phyloP scores from a whole-genome alignment of 352 stramenopile genomes.

The Phytophthora uliginosa region DNA sequence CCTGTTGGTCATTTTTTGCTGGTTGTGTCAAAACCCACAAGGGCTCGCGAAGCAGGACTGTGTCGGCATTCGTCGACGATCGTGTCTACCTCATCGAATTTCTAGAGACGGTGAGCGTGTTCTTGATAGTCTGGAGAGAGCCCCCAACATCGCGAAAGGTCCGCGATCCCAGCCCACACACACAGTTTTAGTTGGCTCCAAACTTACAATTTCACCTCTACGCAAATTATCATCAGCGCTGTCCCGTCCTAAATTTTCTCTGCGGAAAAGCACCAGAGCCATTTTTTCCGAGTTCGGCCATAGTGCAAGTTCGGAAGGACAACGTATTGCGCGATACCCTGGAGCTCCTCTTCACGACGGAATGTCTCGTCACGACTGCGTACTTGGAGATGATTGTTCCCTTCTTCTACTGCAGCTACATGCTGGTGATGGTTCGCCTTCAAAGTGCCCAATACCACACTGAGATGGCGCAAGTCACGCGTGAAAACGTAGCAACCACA shows the following conservation, averaged over 20 bases:
- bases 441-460: constrained; percentile 23
- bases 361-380: constrained; percentile 39
- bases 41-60: background rate
- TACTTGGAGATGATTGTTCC: constrained; percentile 42
- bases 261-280: background rate
- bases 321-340: background rate
- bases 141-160: background rate
- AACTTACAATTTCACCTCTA: background rate
- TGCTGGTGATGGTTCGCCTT: constrained; percentile 13
- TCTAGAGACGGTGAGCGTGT: background rate
- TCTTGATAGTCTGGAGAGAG: background rate
- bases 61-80: background rate
- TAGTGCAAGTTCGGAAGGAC: background rate
- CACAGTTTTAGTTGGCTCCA: background rate
- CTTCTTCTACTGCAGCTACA: constrained; percentile 24
- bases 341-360: constrained; percentile 23
- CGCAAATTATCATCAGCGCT: background rate
- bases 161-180: background rate
- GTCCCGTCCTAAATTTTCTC: background rate
- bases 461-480: constrained; percentile 5
- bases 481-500: background rate
- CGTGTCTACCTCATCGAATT: background rate
- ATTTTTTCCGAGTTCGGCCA: background rate
- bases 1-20: background rate
- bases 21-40: background rate